A percentile compares a stretch with the other conserved stretches of the same genome.
Conservation (phyloP, 2,329 filamentous ascomycete genomes). For the Periconia sp. region DNA sequence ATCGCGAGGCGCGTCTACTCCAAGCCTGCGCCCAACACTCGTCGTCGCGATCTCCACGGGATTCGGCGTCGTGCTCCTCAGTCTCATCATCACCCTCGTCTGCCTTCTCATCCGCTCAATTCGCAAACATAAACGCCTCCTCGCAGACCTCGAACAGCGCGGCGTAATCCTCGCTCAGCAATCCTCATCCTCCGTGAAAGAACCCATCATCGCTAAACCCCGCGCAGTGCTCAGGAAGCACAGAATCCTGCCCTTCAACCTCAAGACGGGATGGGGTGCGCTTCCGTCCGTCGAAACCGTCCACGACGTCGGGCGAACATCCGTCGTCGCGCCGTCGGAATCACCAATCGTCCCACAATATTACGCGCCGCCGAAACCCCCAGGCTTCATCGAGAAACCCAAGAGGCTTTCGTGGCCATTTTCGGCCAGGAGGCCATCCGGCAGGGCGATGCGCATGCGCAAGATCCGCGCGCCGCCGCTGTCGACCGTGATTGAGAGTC, state of each 20-base stretch:
- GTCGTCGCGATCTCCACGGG: constrained; percentile 26
- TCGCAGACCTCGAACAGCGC: constrained; percentile 37
- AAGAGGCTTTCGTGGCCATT: constrained; percentile 37
- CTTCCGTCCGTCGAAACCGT: constrained; percentile 44
- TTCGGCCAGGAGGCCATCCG: constrained; percentile 24
- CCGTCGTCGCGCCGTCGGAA: constrained; percentile 8
- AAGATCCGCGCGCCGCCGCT: constrained; percentile 29
- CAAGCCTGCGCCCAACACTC: constrained; percentile 24
- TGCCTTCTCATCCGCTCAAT: constrained; percentile 30
- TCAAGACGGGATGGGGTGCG: constrained; percentile 44
- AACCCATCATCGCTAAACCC: constrained; percentile 24
- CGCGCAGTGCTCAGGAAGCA: constrained; percentile 35
- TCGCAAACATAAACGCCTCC: constrained; percentile 29
- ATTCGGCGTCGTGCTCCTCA: constrained; percentile 27
- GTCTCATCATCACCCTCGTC: constrained; percentile 24
- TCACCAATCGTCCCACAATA: constrained; percentile 16
- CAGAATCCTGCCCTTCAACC: constrained; percentile 36
- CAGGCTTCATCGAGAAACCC: constrained; percentile 16
- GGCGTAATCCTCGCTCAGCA: constrained; percentile 27
- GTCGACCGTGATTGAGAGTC: constrained; percentile 45
- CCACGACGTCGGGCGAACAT: neutral
- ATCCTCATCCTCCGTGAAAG: constrained; percentile 19
- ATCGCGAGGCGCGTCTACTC: constrained; percentile 10
- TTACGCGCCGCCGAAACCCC: constrained; percentile 27
- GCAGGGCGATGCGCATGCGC: constrained; percentile 28